These are phyloP conservation scores for Cenchrus purpureus DNA, from an alignment of 176 grass and related monocot species.

Conservation along the genomic window DNA sequence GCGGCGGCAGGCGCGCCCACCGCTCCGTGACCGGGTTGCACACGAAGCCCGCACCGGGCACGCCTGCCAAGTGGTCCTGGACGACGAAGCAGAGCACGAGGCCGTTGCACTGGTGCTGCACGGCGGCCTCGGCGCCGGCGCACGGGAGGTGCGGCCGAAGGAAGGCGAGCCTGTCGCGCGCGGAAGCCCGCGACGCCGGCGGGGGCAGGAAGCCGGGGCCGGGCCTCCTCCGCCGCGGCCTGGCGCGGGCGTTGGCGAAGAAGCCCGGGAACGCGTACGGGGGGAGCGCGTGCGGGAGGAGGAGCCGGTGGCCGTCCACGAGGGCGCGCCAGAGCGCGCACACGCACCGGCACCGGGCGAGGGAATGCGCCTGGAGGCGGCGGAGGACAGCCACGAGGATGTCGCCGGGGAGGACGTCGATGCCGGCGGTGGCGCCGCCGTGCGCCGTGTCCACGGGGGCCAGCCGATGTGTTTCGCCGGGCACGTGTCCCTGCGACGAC, in stretches of 20 bases:
- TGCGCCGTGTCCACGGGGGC: background rate
- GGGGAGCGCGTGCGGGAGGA: conserved; percentile 18
- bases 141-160: background rate
- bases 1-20: conserved; percentile 8
- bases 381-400: background rate
- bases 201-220: background rate
- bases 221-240: background rate
- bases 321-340: background rate
- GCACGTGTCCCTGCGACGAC: background rate
- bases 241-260: background rate
- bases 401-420: conserved; percentile 12
- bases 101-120: conserved; percentile 20
- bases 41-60: background rate
- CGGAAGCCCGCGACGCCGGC: background rate
- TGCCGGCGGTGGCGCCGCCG: background rate
- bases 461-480: background rate
- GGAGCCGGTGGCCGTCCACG: conserved; percentile 8
- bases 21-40: conserved; percentile 35
- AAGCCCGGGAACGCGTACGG: conserved; percentile 6
- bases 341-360: conserved; percentile 24
- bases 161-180: conserved; percentile 8
- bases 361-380: background rate
- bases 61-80: background rate
- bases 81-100: conserved; percentile 31
- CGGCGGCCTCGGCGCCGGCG: background rate